Percentiles rank a stretch among this genome's conserved stretches.
These are phyloP conservation scores for Bruguiera sexangula DNA, from an alignment of 345 rosid genomes.

Conservation along the genomic window DNA sequence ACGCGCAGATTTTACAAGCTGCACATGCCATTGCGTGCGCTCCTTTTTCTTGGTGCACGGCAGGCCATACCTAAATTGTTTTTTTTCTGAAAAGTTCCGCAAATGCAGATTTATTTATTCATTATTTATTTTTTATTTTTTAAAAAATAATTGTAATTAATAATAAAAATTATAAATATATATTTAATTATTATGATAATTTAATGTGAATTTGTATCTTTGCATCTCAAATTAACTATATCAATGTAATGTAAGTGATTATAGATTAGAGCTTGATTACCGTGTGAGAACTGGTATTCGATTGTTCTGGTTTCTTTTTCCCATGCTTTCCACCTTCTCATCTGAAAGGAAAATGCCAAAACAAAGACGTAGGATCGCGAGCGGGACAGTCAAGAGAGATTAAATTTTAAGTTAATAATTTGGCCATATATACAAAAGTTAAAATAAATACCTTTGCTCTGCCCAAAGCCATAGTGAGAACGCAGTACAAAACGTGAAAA, in stretches of 20 bases:
- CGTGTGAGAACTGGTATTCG: conserved; percentile 28
- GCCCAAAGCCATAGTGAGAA: conserved; percentile 24
- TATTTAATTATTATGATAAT: not conserved
- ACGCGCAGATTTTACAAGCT: too few relatives aligned
- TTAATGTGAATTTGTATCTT: too few relatives aligned
- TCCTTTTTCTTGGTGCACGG: too few relatives aligned
- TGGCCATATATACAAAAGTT: not conserved
- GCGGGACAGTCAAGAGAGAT: not conserved
- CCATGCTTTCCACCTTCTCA: conserved; percentile 26
- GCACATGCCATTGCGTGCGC: too few relatives aligned
- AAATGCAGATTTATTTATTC: too few relatives aligned
- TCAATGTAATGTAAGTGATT: not conserved
- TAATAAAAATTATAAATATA: not conserved
- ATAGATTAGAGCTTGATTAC: not conserved
- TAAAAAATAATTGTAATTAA: too few relatives aligned
- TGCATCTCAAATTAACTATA: too few relatives aligned
- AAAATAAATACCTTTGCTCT: conserved; percentile 24
- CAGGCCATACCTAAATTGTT: too few relatives aligned
- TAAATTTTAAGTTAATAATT: too few relatives aligned
- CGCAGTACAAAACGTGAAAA: conserved; percentile 22
- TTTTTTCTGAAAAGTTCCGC: too few relatives aligned
- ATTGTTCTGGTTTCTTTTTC: conserved; percentile 27
- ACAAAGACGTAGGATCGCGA: not conserved
- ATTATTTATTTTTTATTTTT: too few relatives aligned
- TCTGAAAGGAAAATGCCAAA: conserved; percentile 3